These are phyloP conservation scores for Dioscorea cayenensis DNA, from an alignment of 116 monocot species.

Conservation along the genomic window DNA sequence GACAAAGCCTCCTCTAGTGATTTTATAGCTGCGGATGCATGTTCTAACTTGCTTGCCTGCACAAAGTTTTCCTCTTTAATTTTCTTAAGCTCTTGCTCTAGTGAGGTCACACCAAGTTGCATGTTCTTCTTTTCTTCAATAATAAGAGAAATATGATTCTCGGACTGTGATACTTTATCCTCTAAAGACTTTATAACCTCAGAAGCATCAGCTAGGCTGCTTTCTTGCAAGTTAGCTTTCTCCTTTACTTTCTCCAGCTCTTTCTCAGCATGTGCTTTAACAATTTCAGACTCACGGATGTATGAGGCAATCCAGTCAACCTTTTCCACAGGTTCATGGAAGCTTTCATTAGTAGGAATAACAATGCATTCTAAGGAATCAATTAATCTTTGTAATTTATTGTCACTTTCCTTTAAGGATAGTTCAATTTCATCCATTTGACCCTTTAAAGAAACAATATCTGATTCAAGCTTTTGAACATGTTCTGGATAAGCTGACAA, in stretches of 20 bases:
- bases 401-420: conserved; percentile 36
- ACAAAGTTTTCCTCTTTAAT: conserved; percentile 47
- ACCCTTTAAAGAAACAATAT: conserved; percentile 45
- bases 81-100: conserved; percentile 54
- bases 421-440: conserved; percentile 43
- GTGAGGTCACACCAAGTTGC: conserved; percentile 19
- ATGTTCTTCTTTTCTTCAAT: conserved; percentile 44
- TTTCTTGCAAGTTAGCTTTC: conserved; percentile 28
- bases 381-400: conserved; percentile 28
- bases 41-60: conserved; percentile 37
- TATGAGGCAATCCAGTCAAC: conserved; percentile 40
- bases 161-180: conserved; percentile 31
- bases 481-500: conserved; percentile 34
- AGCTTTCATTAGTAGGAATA: conserved; percentile 31
- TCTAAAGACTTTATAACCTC: conserved; percentile 44
- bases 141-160: conserved; percentile 28
- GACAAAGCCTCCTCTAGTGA: conserved; percentile 48
- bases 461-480: conserved; percentile 49
- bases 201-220: conserved; percentile 33
- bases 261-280: conserved; percentile 24
- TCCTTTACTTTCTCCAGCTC: conserved; percentile 53
- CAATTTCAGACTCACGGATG: conserved; percentile 33
- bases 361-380: conserved; percentile 39
- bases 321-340: conserved; percentile 57
- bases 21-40: conserved; percentile 41